A percentile compares a stretch with the other conserved stretches of the same genome.
These are phyloP conservation scores for Amaranthus cruentus DNA, from an alignment of 148 eudicot genomes.

Conservation along the genomic window DNA sequence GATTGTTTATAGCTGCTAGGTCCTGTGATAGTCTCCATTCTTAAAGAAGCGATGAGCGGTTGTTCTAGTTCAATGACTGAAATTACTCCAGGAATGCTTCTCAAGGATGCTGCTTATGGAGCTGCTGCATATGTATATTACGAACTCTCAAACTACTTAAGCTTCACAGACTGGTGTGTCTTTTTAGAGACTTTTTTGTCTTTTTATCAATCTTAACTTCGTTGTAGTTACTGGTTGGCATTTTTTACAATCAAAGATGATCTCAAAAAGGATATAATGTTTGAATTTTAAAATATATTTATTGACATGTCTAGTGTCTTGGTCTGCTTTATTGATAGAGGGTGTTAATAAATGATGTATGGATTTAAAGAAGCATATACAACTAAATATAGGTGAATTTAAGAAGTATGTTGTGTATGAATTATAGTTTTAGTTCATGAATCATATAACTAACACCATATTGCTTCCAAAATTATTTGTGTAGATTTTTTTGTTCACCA, in stretches of 20 bases:
- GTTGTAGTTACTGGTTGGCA: conserved; percentile 9
- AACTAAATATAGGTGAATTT: too few relatives aligned
- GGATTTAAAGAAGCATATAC: too few relatives aligned
- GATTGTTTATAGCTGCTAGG: conserved; percentile 70
- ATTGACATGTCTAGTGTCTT: neutral
- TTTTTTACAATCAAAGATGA: neutral
- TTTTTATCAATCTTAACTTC: neutral
- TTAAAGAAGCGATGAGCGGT: conserved; percentile 94
- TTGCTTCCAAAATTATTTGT: too few relatives aligned
- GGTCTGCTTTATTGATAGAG: neutral
- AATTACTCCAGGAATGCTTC: conserved; percentile 78
- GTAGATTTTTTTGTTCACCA: too few relatives aligned
- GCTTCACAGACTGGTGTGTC: conserved; percentile 90
- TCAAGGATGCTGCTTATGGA: conserved; percentile 98
- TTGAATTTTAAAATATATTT: neutral
- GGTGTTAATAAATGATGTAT: too few relatives aligned
- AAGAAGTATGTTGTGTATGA: too few relatives aligned
- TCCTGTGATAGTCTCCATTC: conserved; percentile 94
- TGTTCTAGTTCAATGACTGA: conserved; percentile 80
- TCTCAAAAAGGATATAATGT: neutral
- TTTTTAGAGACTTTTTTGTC: neutral
- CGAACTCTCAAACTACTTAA: conserved; percentile 93
- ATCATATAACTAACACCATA: too few relatives aligned
- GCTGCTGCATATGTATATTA: conserved; percentile 98
- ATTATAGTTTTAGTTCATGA: too few relatives aligned